phyloP scores from a whole-genome alignment of 1,284 basidiomycete species.

The Flammula alnicola region DNA sequence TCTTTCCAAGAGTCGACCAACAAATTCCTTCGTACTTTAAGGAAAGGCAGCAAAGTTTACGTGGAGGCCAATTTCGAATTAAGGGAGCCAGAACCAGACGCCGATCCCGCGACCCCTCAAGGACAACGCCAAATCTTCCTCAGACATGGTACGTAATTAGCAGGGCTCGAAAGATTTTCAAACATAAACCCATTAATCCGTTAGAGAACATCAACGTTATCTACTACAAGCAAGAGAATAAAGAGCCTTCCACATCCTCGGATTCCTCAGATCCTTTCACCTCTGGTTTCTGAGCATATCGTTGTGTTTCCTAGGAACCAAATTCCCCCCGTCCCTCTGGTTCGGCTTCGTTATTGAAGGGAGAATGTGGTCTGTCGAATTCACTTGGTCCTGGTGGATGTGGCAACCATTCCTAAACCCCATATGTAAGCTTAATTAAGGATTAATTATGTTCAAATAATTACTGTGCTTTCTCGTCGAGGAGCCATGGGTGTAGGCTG shows the following conservation, averaged over 20 bases:
- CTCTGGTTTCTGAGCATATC: conserved; percentile 5
- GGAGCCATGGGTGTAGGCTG: conserved; percentile 28
- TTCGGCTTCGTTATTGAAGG: conserved; percentile 31
- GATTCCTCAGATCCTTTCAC: background rate
- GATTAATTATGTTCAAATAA: conserved; percentile 14
- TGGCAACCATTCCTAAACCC: conserved; percentile 38
- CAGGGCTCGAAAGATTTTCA: too few species aligned
- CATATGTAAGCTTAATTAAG: conserved; percentile 13
- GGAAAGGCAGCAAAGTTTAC: conserved; percentile 73
- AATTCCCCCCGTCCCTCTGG: conserved; percentile 11
- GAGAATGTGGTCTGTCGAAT: conserved; percentile 31
- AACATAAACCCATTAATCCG: too few species aligned
- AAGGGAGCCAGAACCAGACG: conserved; percentile 65
- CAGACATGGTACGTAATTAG: conserved; percentile 59
- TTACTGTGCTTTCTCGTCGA: conserved; percentile 32
- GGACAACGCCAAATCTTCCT: conserved; percentile 82
- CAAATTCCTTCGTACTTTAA: conserved; percentile 64
- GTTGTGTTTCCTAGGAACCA: background rate
- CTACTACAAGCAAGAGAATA: background rate
- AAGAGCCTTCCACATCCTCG: background rate
- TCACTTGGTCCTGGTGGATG: conserved; percentile 31
- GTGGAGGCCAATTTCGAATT: conserved; percentile 79
- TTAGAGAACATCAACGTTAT: conserved; percentile 5
- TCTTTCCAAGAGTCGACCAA: conserved; percentile 66
- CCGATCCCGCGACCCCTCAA: conserved; percentile 65